Evolutionary conservation across 2,329 filamentous ascomycete genomes (phyloP).

Genomic region (Byssochlamys sp.): DNA sequence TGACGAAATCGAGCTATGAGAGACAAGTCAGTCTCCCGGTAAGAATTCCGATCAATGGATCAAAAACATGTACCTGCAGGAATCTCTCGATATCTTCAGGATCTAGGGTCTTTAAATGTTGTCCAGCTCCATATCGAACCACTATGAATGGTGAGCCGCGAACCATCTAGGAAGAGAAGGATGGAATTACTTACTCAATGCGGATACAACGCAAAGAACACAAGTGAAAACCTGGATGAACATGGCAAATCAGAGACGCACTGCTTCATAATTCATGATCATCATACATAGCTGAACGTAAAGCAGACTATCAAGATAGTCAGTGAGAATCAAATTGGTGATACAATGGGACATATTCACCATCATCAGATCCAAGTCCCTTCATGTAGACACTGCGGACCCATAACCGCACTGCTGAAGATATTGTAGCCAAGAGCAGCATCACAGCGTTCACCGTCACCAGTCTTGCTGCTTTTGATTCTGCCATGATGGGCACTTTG

Average conservation of each 20-base stretch:
- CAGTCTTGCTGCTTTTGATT: background rate
- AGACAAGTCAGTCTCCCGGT: background rate
- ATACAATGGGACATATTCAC: background rate
- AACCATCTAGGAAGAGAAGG: background rate
- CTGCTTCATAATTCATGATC: background rate
- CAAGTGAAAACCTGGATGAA: conserved; percentile 5
- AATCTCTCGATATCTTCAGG: conserved; percentile 7
- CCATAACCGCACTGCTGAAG: background rate
- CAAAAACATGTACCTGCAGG: conserved; percentile 7
- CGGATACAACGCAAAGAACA: conserved; percentile 6
- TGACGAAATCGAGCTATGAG: conserved; percentile 12
- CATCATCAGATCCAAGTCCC: background rate
- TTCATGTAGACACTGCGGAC: background rate
- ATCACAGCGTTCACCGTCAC: background rate
- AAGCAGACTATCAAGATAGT: background rate
- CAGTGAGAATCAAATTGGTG: background rate
- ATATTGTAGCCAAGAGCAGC: background rate
- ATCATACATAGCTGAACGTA: background rate
- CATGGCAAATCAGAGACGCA: background rate
- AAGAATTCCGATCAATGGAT: too few relatives aligned
- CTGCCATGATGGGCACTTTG: background rate
- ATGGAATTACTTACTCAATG: conserved; percentile 3
- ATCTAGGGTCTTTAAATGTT: conserved; percentile 9
- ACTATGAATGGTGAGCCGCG: conserved; percentile 2
- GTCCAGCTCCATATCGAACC: conserved; percentile 14